A percentile compares a stretch with the other conserved stretches of the same genome.
Evolutionary conservation across 495 filamentous ascomycete genomes (phyloP).

Genomic region (Aspergillus homomorphus): DNA sequence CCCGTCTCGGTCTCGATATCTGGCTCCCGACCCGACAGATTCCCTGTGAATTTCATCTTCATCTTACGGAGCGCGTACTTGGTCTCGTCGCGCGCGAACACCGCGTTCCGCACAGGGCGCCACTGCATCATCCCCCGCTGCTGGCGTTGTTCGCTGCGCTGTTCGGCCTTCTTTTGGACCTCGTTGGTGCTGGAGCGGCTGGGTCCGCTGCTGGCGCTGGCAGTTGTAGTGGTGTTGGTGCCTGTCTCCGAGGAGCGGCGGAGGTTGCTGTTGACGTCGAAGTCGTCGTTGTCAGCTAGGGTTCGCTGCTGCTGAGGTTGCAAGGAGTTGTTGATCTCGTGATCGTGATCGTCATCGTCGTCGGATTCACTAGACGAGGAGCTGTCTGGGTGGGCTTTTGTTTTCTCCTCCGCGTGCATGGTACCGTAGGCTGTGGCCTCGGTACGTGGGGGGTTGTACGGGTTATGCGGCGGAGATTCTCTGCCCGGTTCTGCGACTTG

Average conservation of each 20-base stretch:
- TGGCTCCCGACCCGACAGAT: constrained; percentile 48
- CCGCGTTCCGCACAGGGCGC: constrained; percentile 52
- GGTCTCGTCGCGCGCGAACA: constrained; percentile 51
- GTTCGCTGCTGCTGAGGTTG: background rate
- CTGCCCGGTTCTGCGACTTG: constrained; percentile 53
- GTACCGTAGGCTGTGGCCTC: background rate
- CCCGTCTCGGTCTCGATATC: constrained; percentile 54
- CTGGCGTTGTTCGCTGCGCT: constrained; percentile 48
- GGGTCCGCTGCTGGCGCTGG: constrained; percentile 19
- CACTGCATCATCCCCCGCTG: constrained; percentile 55
- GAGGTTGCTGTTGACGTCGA: constrained; percentile 2
- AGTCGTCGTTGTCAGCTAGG: background rate
- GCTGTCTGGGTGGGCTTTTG: constrained; percentile 5
- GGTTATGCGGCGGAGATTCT: constrained; percentile 58
- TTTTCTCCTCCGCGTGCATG: constrained; percentile 1
- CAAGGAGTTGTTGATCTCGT: background rate
- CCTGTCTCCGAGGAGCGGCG: background rate
- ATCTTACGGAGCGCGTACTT: constrained; percentile 47
- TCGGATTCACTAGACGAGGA: constrained; percentile 15
- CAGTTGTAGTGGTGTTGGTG: background rate
- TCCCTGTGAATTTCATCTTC: constrained; percentile 45
- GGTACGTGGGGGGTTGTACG: constrained; percentile 42
- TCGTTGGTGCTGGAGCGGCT: constrained; percentile 15
- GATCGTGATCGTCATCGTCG: constrained; percentile 11
- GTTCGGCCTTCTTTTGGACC: background rate